These are phyloP conservation scores for Claviceps cyperi DNA, from an alignment of 2,329 filamentous ascomycete genomes.

Conservation along the genomic window DNA sequence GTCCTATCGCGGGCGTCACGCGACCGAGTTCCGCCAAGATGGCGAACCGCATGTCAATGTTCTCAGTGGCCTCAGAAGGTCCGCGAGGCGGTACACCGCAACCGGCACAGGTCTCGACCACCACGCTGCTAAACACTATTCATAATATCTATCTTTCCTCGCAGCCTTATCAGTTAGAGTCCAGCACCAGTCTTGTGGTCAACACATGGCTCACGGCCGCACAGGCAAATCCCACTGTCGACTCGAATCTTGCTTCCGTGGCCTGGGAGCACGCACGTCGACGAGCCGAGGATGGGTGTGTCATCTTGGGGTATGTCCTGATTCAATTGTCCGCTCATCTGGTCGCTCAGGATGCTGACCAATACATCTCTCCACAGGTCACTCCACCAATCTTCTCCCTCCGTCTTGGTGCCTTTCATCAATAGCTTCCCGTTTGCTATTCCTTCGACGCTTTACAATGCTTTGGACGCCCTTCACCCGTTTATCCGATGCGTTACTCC, in stretches of 20 bases:
- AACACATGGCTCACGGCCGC: conserved; percentile 88
- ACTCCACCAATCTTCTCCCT: conserved; percentile 77
- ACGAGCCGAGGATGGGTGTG: conserved; percentile 87
- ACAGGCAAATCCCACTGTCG: conserved; percentile 59
- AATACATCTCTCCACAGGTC: conserved; percentile 40
- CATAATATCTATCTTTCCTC: conserved; percentile 78
- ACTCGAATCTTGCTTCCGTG: conserved; percentile 59
- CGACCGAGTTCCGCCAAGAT: conserved; percentile 22
- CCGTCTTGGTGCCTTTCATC: conserved; percentile 68
- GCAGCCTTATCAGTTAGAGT: conserved; percentile 75
- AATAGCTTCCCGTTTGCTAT: conserved; percentile 66
- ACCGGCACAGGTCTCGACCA: conserved; percentile 74
- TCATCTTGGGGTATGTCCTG: conserved; percentile 62
- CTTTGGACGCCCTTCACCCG: conserved; percentile 68
- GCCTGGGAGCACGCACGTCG: conserved; percentile 95
- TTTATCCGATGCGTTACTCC: conserved; percentile 82
- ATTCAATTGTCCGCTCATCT: neutral
- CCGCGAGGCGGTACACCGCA: conserved; percentile 48
- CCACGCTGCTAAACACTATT: conserved; percentile 78
- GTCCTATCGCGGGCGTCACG: conserved; percentile 24
- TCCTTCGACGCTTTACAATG: conserved; percentile 60
- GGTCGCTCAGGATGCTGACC: conserved; percentile 6
- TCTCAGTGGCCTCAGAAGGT: conserved; percentile 51
- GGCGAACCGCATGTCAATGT: conserved; percentile 55
- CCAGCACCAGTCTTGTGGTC: conserved; percentile 79